Evolutionary conservation across 768 basidiomycete genomes (phyloP), one percentile per base, ranked within the genome.

Genomic region (Grammothele lineata): DNA sequence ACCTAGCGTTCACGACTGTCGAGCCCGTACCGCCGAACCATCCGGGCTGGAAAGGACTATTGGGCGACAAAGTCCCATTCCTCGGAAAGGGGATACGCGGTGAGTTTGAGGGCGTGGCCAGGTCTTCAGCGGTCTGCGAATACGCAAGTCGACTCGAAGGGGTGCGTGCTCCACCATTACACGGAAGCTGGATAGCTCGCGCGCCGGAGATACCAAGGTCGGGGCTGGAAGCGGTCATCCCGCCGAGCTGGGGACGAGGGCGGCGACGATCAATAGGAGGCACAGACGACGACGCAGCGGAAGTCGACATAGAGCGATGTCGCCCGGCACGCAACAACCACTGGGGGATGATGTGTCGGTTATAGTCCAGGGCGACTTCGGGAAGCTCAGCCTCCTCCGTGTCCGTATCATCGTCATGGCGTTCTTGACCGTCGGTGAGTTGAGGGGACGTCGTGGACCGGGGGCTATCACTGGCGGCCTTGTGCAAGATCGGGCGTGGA

Each of bases 311-410:
- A 3, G 80, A 77, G 22, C 65, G 61, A 27, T 58, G 53, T 1
- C 62, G 63, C 11, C 56, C 78, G 67, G 44, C 73, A 25, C 74
- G 74, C 37, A 96, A 73, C 68, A 97, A 71, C 88, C 92, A 96
- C 53, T 92, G 82, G 4, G 96, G 95, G 39, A 99, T 83, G 50
- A 99, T 96, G 66, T 99, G 96, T n/a, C 87, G 78, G 63, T 99
- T 88, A 53, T 82, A 83, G 57, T 94, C 93, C 39, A 99, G 75
- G 6, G 81, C 82, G 12, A 99, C 96, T 66, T 98, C 95, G 1
- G 96, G 96, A 58, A 97, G 74, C 66, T 98, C 95, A 15, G 87
- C 79, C 56, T 85, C 86, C 43, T 78, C 81, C 2, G 61, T 47
- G 30, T 66, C 65, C 10, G 72, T 75, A 55, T 82, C 81, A 18